Evolutionary conservation across 2,329 filamentous ascomycete genomes (phyloP).

Genomic region (Onygenales sp.): DNA sequence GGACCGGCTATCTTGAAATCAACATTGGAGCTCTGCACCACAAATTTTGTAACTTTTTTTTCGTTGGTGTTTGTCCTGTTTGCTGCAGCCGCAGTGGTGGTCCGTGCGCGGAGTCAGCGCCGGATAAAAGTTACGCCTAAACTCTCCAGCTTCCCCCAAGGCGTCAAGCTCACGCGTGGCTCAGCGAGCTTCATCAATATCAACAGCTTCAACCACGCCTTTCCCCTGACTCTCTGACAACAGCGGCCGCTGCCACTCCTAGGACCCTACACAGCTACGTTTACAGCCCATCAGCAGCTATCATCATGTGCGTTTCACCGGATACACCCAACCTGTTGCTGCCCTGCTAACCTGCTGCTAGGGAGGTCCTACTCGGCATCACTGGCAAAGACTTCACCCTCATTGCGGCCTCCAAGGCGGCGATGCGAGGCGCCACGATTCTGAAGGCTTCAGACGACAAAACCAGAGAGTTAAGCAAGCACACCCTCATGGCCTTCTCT

Average conservation of each 20-base stretch:
- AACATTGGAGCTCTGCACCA: neutral
- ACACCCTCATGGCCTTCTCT: constrained; percentile 89
- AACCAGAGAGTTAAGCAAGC: constrained; percentile 82
- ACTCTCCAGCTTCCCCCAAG: constrained; percentile 24
- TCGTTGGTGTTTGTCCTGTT: constrained; percentile 27
- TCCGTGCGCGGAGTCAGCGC: neutral
- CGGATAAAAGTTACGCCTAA: constrained; percentile 23
- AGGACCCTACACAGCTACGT: neutral
- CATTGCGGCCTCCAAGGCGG: constrained; percentile 93
- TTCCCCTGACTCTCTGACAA: neutral
- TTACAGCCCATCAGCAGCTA: neutral
- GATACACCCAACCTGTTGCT: neutral
- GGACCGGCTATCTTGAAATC: neutral
- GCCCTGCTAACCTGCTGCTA: constrained; percentile 27
- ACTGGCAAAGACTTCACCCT: constrained; percentile 99
- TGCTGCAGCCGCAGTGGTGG: constrained; percentile 18
- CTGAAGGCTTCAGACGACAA: constrained; percentile 96
- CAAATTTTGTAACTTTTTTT: constrained; percentile 6
- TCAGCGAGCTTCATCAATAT: neutral
- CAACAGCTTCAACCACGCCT: too few relatives aligned
- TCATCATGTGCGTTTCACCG: neutral
- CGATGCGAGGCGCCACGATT: constrained; percentile 94
- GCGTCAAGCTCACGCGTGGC: constrained; percentile 34
- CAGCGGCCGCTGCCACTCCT: neutral
- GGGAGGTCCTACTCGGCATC: constrained; percentile 97